A percentile compares a stretch with the other conserved stretches of the same genome.
These are phyloP conservation scores for Penicillium sp. DNA, from an alignment of 2,329 filamentous ascomycete genomes.

Conservation along the genomic window DNA sequence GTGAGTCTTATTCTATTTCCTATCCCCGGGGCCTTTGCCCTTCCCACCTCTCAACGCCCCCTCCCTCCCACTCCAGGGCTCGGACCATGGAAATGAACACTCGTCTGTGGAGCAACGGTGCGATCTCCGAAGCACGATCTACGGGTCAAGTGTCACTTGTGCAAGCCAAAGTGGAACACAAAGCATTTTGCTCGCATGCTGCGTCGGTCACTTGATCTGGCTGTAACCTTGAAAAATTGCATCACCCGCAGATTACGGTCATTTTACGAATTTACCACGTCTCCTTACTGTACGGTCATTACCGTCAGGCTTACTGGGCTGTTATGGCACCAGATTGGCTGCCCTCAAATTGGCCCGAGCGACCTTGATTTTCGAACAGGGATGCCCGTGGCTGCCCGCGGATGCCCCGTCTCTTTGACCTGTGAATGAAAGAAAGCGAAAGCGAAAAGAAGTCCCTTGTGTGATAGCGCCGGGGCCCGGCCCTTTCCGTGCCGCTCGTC, in stretches of 20 bases:
- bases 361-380: constrained; percentile 11
- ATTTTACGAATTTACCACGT: constrained; percentile 25
- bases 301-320: constrained; percentile 21
- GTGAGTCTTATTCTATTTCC: constrained; percentile 58
- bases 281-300: constrained; percentile 27
- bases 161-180: constrained; percentile 28
- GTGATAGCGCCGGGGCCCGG: constrained; percentile 31
- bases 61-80: constrained; percentile 14
- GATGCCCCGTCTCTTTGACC: constrained; percentile 6
- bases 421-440: not conserved
- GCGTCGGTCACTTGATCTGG: constrained; percentile 62
- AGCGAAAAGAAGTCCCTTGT: not conserved
- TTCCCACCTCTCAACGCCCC: constrained; percentile 2
- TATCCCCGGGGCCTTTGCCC: constrained; percentile 14
- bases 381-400: constrained; percentile 4
- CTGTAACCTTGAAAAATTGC: constrained; percentile 20
- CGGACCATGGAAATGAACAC: constrained; percentile 19
- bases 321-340: constrained; percentile 21
- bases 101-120: constrained; percentile 32
- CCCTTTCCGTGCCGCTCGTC: constrained; percentile 39
- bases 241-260: constrained; percentile 28
- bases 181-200: constrained; percentile 53
- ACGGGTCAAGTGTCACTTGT: constrained; percentile 29
- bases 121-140: constrained; percentile 37
- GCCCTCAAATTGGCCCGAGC: constrained; percentile 22